Evolutionary conservation across 2,329 filamentous ascomycete genomes (phyloP).

Genomic region (Cordyceps javanica): DNA sequence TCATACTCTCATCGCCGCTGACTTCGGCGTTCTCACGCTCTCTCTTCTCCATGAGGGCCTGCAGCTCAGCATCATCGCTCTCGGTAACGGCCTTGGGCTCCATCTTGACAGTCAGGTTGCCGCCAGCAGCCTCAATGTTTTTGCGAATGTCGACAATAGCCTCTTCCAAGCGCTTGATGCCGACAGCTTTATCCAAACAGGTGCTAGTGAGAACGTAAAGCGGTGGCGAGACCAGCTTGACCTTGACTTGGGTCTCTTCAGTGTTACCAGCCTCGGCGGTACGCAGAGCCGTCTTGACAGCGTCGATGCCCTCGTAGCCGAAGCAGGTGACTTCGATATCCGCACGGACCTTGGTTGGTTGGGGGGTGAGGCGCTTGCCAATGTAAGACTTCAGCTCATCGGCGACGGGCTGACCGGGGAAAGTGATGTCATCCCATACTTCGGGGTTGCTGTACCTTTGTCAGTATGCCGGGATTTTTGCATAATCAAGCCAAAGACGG

Average conservation of each 20-base stretch:
- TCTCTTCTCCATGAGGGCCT: conserved; percentile 98
- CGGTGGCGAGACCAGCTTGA: conserved; percentile 94
- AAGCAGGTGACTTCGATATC: conserved; percentile 96
- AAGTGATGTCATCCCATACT: conserved; percentile 89
- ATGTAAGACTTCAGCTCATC: conserved; percentile 94
- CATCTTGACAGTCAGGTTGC: conserved; percentile 89
- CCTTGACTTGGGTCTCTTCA: conserved; percentile 89
- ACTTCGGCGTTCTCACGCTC: conserved; percentile 97
- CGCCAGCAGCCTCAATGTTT: conserved; percentile 72
- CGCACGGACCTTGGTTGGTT: conserved; percentile 97
- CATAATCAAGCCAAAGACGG: background rate
- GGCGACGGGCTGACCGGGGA: conserved; percentile 77
- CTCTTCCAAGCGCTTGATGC: conserved; percentile 78
- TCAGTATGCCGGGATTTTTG: conserved; percentile 14
- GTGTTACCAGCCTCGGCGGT: conserved; percentile 92
- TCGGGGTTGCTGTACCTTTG: conserved; percentile 68
- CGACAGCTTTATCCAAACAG: conserved; percentile 84
- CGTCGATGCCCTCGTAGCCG: conserved; percentile 96
- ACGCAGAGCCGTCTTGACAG: conserved; percentile 87
- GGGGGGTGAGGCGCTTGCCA: conserved; percentile 90
- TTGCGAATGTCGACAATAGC: conserved; percentile 81
- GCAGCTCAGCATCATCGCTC: conserved; percentile 93
- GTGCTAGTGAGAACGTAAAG: conserved; percentile 95
- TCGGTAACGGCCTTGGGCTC: conserved; percentile 98
- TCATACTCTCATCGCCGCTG: conserved; percentile 93